Base-by-base conservation (phyloP, 2,329 filamentous ascomycete genomes). In the Ceratocystis huliohia region DNA sequence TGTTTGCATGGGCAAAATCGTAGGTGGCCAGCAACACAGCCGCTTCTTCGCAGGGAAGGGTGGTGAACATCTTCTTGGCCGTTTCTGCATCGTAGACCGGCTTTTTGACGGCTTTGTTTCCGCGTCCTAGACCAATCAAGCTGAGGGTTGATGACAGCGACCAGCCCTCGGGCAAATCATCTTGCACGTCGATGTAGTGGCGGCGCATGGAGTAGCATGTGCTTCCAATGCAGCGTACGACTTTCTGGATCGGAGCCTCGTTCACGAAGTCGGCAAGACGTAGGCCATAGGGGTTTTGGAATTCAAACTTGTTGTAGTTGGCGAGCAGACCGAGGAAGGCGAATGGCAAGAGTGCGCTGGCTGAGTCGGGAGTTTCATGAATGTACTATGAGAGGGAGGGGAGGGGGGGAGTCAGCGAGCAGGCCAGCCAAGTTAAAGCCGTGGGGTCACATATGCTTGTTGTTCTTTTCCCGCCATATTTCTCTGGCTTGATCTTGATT, bases 251-350 rank as follows among this genome's bases (percentile, higher is more conserved):
- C 1, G 88, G 88, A 0, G 82, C 79, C 73, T 97, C 92, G 73
- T 99, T 96, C 72, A 96, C 91, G 75, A 97, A 97, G 74, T 97
- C 92, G 71, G 93, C 91, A 17, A 99, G 82, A 33, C 93, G 88
- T 69, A 95, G 79, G 72, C 94, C 88, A 72, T 99, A 99, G 0
- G 93, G 93, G 71, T 99, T 99, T 74, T 96, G 92, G 67, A 95
- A 93, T 75, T 99, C 94, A 73, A 99, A 99, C 75, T 97, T 99
- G 82, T 99, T 97, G 81, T 97, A 97, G 77, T 97, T 99, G 70
- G 90, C 89, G 65, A 99, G 79, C 3, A 97, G 81, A 13, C 93
- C 93, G 22, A 96, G 81, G 8, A 97, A 82, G 15, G 88, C 84
- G 70, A 96, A 91, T 0, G 93, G 88, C 67, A 89, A 84, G 56